These are phyloP conservation scores for Talaromyces piceae DNA, from an alignment of 2,329 filamentous ascomycete species.

Conservation along the genomic window DNA sequence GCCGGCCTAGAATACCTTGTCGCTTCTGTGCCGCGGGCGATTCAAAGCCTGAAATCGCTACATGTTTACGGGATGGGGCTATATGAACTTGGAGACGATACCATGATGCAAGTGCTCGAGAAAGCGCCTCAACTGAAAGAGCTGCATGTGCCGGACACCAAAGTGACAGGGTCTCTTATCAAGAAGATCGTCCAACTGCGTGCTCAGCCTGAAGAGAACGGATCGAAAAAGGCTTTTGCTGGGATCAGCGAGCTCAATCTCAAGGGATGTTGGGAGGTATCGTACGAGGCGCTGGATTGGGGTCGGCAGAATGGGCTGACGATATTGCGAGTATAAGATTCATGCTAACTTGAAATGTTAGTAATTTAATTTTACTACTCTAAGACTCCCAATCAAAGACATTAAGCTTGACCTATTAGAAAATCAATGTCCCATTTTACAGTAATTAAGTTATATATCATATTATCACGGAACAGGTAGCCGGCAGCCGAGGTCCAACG, in stretches of 20 bases:
- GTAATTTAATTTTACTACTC: too few species aligned
- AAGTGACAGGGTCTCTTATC: constrained; percentile 27
- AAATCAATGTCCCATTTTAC: too few species aligned
- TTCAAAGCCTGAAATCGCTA: constrained; percentile 21
- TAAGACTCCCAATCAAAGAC: too few species aligned
- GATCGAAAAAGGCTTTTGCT: neutral
- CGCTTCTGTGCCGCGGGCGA: neutral
- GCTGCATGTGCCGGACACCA: constrained; percentile 27
- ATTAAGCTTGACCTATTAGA: too few species aligned
- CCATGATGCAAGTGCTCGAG: constrained; percentile 14
- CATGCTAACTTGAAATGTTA: too few species aligned
- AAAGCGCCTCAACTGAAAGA: constrained; percentile 23
- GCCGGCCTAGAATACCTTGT: neutral
- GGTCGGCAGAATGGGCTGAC: constrained; percentile 17
- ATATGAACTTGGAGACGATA: constrained; percentile 20
- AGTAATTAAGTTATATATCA: too few species aligned
- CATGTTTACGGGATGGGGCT: constrained; percentile 18
- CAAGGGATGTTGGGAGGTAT: constrained; percentile 23
- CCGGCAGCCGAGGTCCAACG: too few species aligned
- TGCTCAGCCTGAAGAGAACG: neutral
- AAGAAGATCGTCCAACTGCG: constrained; percentile 24
- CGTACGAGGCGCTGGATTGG: constrained; percentile 28
- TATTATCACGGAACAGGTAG: too few species aligned
- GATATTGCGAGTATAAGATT: constrained; percentile 12
- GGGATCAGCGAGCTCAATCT: constrained; percentile 22